phyloP scores from a whole-genome alignment of 176 grass and related monocot genomes.

The Aechmea fasciata region DNA sequence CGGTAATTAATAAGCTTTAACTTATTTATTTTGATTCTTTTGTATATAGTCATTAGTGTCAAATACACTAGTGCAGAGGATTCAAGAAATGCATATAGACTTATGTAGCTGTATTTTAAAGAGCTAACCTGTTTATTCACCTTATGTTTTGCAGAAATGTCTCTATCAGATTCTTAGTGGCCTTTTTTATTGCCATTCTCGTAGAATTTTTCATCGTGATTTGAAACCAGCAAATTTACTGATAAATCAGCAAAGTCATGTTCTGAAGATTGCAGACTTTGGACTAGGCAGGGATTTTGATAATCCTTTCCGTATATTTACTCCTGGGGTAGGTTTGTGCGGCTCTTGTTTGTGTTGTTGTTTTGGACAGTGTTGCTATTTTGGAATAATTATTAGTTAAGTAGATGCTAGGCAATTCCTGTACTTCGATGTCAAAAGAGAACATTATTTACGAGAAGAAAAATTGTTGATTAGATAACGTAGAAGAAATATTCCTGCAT shows the following conservation, averaged over 20 bases:
- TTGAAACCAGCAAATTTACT: conserved; percentile 95
- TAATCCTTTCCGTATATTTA: conserved; percentile 87
- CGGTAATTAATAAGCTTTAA: neutral
- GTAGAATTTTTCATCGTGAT: conserved; percentile 91
- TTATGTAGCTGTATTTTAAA: conserved; percentile 15
- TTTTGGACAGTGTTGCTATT: too few species aligned
- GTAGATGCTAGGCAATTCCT: too few species aligned
- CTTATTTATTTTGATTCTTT: neutral
- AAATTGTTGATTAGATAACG: too few species aligned
- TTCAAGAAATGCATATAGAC: neutral
- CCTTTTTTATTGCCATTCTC: conserved; percentile 80
- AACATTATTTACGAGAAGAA: too few species aligned
- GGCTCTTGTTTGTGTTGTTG: neutral
- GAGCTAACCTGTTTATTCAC: conserved; percentile 25
- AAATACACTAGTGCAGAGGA: neutral
- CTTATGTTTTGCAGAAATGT: conserved; percentile 53
- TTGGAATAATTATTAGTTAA: too few species aligned
- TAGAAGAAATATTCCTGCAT: too few species aligned
- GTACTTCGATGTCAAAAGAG: too few species aligned
- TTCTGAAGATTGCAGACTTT: conserved; percentile 92
- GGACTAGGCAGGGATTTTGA: conserved; percentile 83
- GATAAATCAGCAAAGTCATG: conserved; percentile 71
- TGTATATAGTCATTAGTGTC: neutral
- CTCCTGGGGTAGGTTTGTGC: conserved; percentile 62
- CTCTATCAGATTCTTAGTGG: conserved; percentile 86